A percentile compares a stretch with the other conserved stretches of the same genome.
Evolutionary conservation across 2,329 filamentous ascomycete species (phyloP).

Genomic region (Fusarium mundagurra): DNA sequence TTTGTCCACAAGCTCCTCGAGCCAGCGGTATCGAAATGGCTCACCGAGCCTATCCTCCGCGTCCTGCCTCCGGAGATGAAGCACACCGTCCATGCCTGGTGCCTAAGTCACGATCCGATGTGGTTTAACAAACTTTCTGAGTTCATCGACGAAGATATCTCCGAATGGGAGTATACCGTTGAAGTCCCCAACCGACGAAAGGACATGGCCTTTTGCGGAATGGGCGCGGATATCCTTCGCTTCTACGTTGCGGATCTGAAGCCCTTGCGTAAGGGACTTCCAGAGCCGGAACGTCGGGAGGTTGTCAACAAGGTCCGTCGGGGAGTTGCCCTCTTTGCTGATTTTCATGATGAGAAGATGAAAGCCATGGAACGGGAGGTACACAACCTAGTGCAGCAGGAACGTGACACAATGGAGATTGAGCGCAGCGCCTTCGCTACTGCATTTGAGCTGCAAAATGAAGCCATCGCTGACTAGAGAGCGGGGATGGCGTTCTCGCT

Average conservation of each 20-base stretch:
- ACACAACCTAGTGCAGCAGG: rapidly evolving
- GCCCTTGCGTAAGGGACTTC: not conserved
- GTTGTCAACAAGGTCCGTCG: not conserved
- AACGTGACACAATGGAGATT: not conserved
- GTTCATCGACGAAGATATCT: not conserved
- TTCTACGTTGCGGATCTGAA: not conserved
- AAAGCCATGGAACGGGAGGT: not conserved
- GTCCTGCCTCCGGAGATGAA: not conserved
- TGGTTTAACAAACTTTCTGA: not conserved
- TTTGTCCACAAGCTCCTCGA: not conserved
- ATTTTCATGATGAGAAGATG: not conserved
- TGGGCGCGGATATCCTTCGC: not conserved
- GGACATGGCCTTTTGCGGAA: not conserved
- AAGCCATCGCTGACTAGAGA: not conserved
- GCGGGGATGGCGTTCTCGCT: not conserved
- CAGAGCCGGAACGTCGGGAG: not conserved
- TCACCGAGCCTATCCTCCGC: not conserved
- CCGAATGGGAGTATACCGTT: not conserved
- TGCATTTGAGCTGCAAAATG: not conserved
- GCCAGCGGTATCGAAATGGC: not conserved
- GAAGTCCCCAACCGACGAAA: not conserved
- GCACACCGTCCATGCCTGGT: not conserved
- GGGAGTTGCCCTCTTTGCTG: not conserved
- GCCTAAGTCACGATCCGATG: not conserved
- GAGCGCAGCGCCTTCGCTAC: not conserved